phyloP scores from a whole-genome alignment of 768 basidiomycete genomes.

The Trametes maxima region DNA sequence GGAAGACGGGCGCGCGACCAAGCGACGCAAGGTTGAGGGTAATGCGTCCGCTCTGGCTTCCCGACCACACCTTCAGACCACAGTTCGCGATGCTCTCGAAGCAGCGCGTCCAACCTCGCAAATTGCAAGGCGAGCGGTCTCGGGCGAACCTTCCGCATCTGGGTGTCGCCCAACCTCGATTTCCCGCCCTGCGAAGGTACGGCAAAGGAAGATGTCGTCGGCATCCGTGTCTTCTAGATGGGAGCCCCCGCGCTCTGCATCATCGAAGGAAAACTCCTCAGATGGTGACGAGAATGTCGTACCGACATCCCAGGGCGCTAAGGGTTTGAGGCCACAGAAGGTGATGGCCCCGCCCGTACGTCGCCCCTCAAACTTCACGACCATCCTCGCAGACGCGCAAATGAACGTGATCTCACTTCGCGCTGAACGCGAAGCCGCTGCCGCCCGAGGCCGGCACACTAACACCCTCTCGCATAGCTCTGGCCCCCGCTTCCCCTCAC shows the following conservation, averaged over 20 bases:
- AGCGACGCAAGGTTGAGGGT: slow-evolving; percentile 12
- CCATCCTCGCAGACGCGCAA: slow-evolving; percentile 44
- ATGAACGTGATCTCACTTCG: slow-evolving; percentile 41
- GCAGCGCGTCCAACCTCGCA: background rate
- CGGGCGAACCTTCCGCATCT: background rate
- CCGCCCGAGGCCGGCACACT: background rate
- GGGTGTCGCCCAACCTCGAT: background rate
- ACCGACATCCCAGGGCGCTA: background rate
- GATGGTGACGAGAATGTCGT: slow-evolving; percentile 25
- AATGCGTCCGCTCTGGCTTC: background rate
- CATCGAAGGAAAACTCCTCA: slow-evolving; percentile 3
- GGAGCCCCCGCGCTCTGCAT: background rate
- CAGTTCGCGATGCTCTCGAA: background rate
- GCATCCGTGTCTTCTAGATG: background rate
- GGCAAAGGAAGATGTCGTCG: background rate
- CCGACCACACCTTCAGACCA: background rate
- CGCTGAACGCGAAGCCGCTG: slow-evolving; percentile 17
- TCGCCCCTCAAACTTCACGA: slow-evolving; percentile 33
- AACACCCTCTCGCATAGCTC: background rate
- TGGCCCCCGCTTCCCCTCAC: background rate
- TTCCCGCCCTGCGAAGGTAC: background rate
- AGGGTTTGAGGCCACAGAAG: background rate
- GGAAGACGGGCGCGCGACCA: background rate
- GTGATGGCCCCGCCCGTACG: slow-evolving; percentile 12
- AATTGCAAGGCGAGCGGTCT: background rate